A percentile compares a stretch with the other conserved stretches of the same genome.
These are phyloP conservation scores for Wallacemonas rigidus DNA, from an alignment of 208 protist genomes.

Conservation along the genomic window DNA sequence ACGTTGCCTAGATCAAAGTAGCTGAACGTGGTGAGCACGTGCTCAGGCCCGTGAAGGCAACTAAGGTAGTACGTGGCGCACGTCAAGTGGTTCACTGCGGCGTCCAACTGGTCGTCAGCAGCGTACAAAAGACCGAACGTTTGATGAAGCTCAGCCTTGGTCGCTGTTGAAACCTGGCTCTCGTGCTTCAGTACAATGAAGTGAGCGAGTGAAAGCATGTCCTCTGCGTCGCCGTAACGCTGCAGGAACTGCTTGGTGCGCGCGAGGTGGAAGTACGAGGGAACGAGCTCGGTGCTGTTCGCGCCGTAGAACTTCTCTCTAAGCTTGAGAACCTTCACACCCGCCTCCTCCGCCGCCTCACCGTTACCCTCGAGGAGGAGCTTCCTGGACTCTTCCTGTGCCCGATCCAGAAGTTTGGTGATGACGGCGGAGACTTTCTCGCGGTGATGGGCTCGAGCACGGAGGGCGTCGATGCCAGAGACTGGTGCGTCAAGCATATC, in stretches of 20 bases:
- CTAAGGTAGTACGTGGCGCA: conserved; percentile 87
- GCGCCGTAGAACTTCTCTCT: conserved; percentile 78
- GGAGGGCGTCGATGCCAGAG: conserved; percentile 70
- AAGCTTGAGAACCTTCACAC: conserved; percentile 75
- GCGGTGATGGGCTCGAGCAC: conserved; percentile 50
- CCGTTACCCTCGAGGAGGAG: conserved; percentile 73
- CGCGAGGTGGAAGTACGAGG: conserved; percentile 83
- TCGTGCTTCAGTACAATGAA: conserved; percentile 78
- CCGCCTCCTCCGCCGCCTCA: conserved; percentile 73
- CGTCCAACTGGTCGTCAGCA: conserved; percentile 81
- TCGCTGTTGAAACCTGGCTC: conserved; percentile 43
- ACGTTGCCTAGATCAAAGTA: conserved; percentile 93
- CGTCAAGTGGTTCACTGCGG: conserved; percentile 80
- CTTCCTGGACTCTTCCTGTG: conserved; percentile 72
- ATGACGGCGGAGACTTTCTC: conserved; percentile 67
- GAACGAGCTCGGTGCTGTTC: conserved; percentile 69
- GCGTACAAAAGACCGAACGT: conserved; percentile 90
- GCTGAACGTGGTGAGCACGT: conserved; percentile 86
- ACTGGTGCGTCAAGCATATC: conserved; percentile 58
- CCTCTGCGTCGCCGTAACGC: conserved; percentile 79
- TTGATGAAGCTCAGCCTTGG: conserved; percentile 89
- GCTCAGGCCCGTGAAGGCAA: conserved; percentile 70
- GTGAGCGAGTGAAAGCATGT: conserved; percentile 88
- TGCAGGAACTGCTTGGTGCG: conserved; percentile 86
- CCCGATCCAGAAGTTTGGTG: conserved; percentile 56